Evolutionary conservation across 208 protist genomes (phyloP), one percentile per base, ranked within the genome.

Genomic region (Crithidia sp.): DNA sequence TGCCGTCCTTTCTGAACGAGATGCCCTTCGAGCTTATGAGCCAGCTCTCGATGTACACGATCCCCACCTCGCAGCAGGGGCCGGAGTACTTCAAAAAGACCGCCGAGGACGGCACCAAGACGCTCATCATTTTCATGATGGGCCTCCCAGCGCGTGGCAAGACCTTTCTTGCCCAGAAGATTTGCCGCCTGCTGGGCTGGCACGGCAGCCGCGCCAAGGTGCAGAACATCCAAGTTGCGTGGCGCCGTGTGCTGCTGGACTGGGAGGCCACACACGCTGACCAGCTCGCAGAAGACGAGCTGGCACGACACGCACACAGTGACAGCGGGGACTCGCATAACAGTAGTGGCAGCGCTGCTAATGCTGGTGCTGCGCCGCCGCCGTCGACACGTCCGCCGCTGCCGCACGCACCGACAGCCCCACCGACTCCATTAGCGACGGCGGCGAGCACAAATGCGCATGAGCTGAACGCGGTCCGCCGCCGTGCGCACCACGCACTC

Each of bases 121-220:
- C 84, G 39, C 77, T 95, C 0, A 79, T 92, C 65, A 91, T 97
- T 58, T 81, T 95, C 66, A 97, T 95, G 93, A 88, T 97, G 47
- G 93, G 93, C 36, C 84, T 97, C 13, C 93, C 93, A 36, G 93
- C 91, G n/a, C 83, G 93, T 2, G 93, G 93, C 10, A 97, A 97
- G 61, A 97, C 93, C 4, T 97, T 96, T 74, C 64, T 97, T 7
- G 93, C 93, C 14, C 90, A 97, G 59, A 97, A 96, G 68, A 90
- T 97, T 14, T 94, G 91, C 67, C 81, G 93, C 7, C 83, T 95
- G 62, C 79, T 96, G 19, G 85, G 86, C 19, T 97, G 93, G 93
- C 89, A 95, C 55, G 91, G 91, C 16, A 82, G 45, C 7, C 66
- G 82, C 7, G 82, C 89, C 9, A 91, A 89, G 67, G 86, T 94